Percentiles rank a stretch among this genome's conserved stretches.
phyloP scores from a whole-genome alignment of 2,329 filamentous ascomycete species.

The Delphinella strobiligena region DNA sequence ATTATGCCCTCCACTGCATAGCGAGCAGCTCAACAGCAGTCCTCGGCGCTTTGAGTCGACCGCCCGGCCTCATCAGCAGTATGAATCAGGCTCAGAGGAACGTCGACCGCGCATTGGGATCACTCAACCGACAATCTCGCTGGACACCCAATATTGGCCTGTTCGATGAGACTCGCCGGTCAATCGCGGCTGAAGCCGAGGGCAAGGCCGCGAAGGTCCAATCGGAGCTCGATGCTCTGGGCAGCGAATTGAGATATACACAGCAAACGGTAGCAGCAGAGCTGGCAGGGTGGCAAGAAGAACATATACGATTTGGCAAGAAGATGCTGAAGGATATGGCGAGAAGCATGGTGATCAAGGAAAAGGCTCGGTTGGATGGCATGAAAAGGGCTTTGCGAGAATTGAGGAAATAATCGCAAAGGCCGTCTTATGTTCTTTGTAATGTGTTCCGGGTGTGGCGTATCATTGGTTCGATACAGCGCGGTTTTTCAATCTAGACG shows the following conservation, averaged over 20 bases:
- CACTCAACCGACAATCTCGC: slow-evolving; percentile 59
- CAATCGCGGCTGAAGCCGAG: slow-evolving; percentile 72
- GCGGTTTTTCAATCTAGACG: no score
- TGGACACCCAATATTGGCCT: slow-evolving; percentile 57
- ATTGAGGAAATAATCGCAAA: slow-evolving; percentile 15
- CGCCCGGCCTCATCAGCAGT: slow-evolving; percentile 62
- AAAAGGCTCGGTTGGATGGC: slow-evolving; percentile 66
- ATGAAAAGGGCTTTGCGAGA: slow-evolving; percentile 68
- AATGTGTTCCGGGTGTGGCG: no score
- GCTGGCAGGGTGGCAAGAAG: slow-evolving; percentile 85
- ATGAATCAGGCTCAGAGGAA: slow-evolving; percentile 64
- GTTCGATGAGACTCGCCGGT: slow-evolving; percentile 76
- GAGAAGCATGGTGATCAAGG: slow-evolving; percentile 63
- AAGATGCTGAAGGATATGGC: slow-evolving; percentile 67
- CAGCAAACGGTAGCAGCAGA: slow-evolving; percentile 88
- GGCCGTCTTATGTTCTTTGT: no score
- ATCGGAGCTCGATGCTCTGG: slow-evolving; percentile 60
- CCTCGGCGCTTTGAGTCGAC: slow-evolving; percentile 64
- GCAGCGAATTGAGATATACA: slow-evolving; percentile 75
- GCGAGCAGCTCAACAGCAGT: slow-evolving; percentile 76
- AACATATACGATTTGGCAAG: slow-evolving; percentile 66
- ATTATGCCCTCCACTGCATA: slow-evolving; percentile 66
- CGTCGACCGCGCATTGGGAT: slow-evolving; percentile 66
- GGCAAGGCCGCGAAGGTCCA: slow-evolving; percentile 61
- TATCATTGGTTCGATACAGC: no score